phyloP scores from a whole-genome alignment of 2,329 filamentous ascomycete species.

The Colletotrichum chrysophilum region DNA sequence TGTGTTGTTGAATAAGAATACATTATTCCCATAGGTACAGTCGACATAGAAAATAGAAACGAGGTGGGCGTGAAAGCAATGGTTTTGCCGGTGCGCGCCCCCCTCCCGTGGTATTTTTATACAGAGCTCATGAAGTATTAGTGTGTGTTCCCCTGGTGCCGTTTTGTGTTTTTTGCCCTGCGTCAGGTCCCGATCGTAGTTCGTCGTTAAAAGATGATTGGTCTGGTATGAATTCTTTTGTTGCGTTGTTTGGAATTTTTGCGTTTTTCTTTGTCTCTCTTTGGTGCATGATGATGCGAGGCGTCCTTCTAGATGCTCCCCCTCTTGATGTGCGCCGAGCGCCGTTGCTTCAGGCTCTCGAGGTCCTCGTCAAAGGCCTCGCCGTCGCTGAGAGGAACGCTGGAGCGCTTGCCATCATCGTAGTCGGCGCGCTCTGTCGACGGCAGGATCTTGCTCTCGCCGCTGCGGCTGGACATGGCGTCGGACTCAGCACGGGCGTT shows the following conservation, averaged over 20 bases:
- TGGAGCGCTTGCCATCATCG: slow-evolving; percentile 40
- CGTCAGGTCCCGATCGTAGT: slow-evolving; percentile 12
- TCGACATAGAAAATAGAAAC: slow-evolving; percentile 2
- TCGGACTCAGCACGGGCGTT: slow-evolving; percentile 58
- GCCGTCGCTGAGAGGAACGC: slow-evolving; percentile 50
- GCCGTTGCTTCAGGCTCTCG: slow-evolving; percentile 36
- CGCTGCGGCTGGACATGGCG: slow-evolving; percentile 38
- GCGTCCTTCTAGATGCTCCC: slow-evolving; percentile 45
- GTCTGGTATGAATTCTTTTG: slow-evolving; percentile 6
- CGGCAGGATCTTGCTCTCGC: slow-evolving; percentile 41
- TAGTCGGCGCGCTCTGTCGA: slow-evolving; percentile 45
- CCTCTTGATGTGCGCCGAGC: slow-evolving; percentile 43
- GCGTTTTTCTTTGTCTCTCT: background rate
- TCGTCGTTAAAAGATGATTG: slow-evolving; percentile 17
- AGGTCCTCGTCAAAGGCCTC: slow-evolving; percentile 53
- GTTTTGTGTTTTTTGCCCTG: background rate
- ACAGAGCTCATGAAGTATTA: slow-evolving; percentile 8
- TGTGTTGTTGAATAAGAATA: slow-evolving; percentile 1
- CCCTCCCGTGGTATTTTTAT: slow-evolving; percentile 1
- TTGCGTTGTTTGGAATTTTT: background rate
- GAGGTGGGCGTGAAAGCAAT: background rate
- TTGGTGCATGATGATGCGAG: background rate
- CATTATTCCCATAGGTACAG: slow-evolving; percentile 13
- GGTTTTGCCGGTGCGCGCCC: background rate
- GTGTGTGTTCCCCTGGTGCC: background rate